Conservation (phyloP, 2,329 filamentous ascomycete genomes). For the Nakataea oryzae region DNA sequence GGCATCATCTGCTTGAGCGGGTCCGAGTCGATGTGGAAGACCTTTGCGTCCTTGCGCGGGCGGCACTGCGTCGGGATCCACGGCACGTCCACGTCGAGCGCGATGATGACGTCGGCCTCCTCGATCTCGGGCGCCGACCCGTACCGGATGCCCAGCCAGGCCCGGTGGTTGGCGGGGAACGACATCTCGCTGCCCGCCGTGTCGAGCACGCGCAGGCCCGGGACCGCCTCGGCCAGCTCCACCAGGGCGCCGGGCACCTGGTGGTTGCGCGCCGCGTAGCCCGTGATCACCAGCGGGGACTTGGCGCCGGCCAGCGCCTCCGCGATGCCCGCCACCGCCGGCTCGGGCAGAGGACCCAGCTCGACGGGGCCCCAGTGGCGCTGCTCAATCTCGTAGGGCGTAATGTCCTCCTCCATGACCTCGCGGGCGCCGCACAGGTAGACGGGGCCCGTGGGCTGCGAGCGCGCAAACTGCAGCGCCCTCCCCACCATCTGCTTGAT, state of each 20-base stretch:
- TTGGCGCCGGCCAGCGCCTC: constrained; percentile 53
- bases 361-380: constrained; percentile 60
- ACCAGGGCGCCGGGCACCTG: constrained; percentile 50
- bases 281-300: constrained; percentile 59
- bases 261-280: constrained; percentile 62
- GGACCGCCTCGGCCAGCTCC: constrained; percentile 55
- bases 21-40: constrained; percentile 57
- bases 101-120: constrained; percentile 72
- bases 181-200: constrained; percentile 74
- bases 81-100: constrained; percentile 83
- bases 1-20: constrained; percentile 64
- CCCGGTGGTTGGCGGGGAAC: constrained; percentile 61
- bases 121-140: constrained; percentile 64
- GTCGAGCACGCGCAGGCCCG: constrained; percentile 61
- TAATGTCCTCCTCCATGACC: constrained; percentile 76
- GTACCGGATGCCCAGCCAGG: constrained; percentile 60
- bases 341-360: constrained; percentile 45
- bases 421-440: constrained; percentile 72
- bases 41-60: constrained; percentile 37
- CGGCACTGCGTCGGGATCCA: constrained; percentile 76
- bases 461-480: constrained; percentile 70
- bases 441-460: constrained; percentile 67
- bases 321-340: constrained; percentile 48
- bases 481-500: constrained; percentile 85
- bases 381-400: constrained; percentile 59